Evolutionary conservation across 2,329 filamentous ascomycete species (phyloP).

Genomic region (Colletotrichum spaethianum): DNA sequence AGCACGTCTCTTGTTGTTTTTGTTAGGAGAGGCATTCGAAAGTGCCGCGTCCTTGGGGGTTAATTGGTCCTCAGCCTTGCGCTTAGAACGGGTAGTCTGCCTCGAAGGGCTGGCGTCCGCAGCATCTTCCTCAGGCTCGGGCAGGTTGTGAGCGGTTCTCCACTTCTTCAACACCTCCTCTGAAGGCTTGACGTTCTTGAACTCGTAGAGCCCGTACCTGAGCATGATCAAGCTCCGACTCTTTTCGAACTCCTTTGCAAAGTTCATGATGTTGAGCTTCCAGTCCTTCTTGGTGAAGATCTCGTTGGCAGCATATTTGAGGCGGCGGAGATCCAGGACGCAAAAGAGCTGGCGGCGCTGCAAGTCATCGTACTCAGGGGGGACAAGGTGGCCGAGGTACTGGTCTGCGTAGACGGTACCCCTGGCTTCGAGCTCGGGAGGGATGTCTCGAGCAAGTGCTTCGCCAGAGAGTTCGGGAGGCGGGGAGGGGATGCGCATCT

Average conservation of each 20-base stretch:
- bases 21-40: constrained; percentile 51
- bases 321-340: constrained; percentile 72
- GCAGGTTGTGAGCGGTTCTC: constrained; percentile 69
- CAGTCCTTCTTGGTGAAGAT: constrained; percentile 74
- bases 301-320: constrained; percentile 74
- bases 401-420: constrained; percentile 73
- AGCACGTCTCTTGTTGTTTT: constrained; percentile 66
- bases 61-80: constrained; percentile 69
- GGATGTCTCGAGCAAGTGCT: constrained; percentile 66
- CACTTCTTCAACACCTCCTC: constrained; percentile 71
- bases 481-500: constrained; percentile 71
- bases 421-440: constrained; percentile 64
- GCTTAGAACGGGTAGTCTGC: constrained; percentile 58
- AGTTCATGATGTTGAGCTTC: constrained; percentile 74
- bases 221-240: constrained; percentile 73
- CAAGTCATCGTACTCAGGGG: constrained; percentile 69
- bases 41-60: constrained; percentile 54
- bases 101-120: constrained; percentile 50
- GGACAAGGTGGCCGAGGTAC: constrained; percentile 70
- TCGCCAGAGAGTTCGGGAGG: constrained; percentile 70
- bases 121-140: constrained; percentile 63
- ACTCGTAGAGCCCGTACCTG: constrained; percentile 74
- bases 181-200: constrained; percentile 73
- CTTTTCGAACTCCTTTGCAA: constrained; percentile 76
- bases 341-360: constrained; percentile 75